Evolutionary conservation across 129 eudicot species (phyloP), one percentile per base, ranked within the genome.

Genomic region (Escallonia herrerae): DNA sequence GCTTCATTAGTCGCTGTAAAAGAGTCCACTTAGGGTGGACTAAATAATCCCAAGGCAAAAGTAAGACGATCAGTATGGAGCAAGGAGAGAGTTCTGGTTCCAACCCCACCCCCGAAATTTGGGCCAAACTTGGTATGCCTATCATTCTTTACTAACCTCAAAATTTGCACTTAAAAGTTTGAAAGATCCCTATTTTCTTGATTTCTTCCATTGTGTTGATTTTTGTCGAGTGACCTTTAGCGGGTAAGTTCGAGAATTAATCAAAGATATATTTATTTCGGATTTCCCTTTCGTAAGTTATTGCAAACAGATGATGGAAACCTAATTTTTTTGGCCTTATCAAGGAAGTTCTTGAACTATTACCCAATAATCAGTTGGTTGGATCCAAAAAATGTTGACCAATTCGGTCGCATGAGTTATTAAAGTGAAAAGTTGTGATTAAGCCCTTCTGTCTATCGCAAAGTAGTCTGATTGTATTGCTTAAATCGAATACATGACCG

Each of bases 71-170:
- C 33, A 22, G 0, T 22, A 22, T 22, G 90, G 91, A 85, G 76
- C 65, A 47, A 58, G 95, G 95, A 63, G 82, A 83, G 63, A 76
- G 74, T 55, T 86, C 95, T 56, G 69, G 70, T 50, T 72, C 89
- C 39, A 72, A 80, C 7, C 76, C 78, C 70, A 43, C 71, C 53
- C 65, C 61, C 15, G 84, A 76, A 63, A 60, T 77, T 40, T 86
- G 95, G 90, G 87, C 95, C 50, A 86, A 83, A 77, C 84, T 86
- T 38, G 86, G 90, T 86, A 86, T 49, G 54, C 12, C 3, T 0
- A 47, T 39, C 11, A 55, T 65, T 40, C n/a, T 1, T 8, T 6
- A n/a, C 6, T 3, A 41, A 5, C 13, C 9, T 45, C 7, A 15
- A 13, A 65, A 50, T 65, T 39, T 5, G 12, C 33, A 3, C 43